A percentile compares a stretch with the other conserved stretches of the same genome.
Conservation (phyloP, 2,329 filamentous ascomycete genomes). For the Diaporthe vexans region DNA sequence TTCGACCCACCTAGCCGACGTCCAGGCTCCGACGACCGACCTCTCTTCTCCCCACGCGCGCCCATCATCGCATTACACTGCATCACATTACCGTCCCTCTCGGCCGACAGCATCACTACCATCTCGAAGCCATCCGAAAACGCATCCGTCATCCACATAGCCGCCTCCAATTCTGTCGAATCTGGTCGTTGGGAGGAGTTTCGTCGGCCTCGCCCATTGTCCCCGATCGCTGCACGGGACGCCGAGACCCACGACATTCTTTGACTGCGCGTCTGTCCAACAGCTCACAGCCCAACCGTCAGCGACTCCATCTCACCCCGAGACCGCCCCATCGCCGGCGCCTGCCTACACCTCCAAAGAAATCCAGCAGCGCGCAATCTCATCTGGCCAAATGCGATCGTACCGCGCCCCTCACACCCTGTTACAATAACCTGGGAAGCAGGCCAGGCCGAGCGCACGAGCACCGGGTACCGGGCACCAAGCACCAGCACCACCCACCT, state of each 20-base stretch:
- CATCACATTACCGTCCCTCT: constrained; percentile 18
- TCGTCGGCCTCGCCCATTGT: constrained; percentile 1
- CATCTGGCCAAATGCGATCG: constrained; percentile 40
- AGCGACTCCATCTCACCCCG: constrained; percentile 33
- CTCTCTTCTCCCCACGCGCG: constrained; percentile 32
- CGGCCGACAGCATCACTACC: constrained; percentile 24
- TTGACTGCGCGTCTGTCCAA: constrained; percentile 36
- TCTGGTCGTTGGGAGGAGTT: neutral
- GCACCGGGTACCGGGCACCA: neutral
- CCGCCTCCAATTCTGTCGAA: neutral
- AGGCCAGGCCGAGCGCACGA: constrained; percentile 22
- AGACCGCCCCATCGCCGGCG: neutral
- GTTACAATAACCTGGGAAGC: constrained; percentile 36
- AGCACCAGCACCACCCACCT: constrained; percentile 51
- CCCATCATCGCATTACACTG: constrained; percentile 27
- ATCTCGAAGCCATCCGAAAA: constrained; percentile 33
- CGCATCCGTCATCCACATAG: neutral
- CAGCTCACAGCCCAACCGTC: constrained; percentile 16
- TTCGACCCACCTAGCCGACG: constrained; percentile 17
- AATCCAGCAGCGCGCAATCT: constrained; percentile 45
- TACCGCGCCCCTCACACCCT: constrained; percentile 35
- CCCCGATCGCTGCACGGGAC: constrained; percentile 30
- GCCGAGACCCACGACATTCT: constrained; percentile 32
- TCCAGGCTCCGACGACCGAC: constrained; percentile 27
- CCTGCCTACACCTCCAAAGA: constrained; percentile 48